A percentile compares a stretch with the other conserved stretches of the same genome.
phyloP scores from a whole-genome alignment of 192 early-diverging fungal species.

The Backusella westeae region DNA sequence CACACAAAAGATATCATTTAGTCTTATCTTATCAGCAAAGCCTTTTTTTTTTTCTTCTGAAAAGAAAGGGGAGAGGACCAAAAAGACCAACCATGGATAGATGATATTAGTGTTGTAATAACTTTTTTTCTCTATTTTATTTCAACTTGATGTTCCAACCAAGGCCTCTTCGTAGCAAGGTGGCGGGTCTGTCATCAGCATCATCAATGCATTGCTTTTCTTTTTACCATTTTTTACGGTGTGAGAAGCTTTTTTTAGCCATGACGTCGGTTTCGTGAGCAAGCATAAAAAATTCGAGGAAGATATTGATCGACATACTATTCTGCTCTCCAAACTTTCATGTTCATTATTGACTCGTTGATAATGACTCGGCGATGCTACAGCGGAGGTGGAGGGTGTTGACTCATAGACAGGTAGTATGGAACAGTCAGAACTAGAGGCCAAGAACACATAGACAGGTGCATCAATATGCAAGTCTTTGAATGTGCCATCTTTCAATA shows the following conservation, averaged over 20 bases:
- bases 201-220: neutral
- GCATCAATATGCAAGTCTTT: conserved; percentile 23
- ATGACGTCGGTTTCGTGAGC: neutral
- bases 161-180: neutral
- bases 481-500: conserved; percentile 10
- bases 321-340: neutral
- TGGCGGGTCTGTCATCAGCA: conserved; percentile 4
- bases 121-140: conserved; percentile 47
- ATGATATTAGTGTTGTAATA: conserved; percentile 36
- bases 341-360: neutral
- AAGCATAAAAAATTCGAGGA: neutral
- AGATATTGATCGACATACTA: neutral
- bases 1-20: neutral
- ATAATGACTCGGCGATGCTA: neutral
- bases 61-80: neutral
- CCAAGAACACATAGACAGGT: conserved; percentile 1
- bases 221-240: neutral
- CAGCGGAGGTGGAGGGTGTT: neutral
- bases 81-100: neutral
- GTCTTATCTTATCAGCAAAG: conserved; percentile 5
- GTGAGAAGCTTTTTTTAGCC: conserved; percentile 1
- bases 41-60: neutral
- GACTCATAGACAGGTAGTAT: conserved; percentile 19
- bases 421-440: conserved; percentile 4
- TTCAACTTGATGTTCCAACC: conserved; percentile 32